phyloP scores from a whole-genome alignment of 306 rosid species.

The Ormosia emarginata region DNA sequence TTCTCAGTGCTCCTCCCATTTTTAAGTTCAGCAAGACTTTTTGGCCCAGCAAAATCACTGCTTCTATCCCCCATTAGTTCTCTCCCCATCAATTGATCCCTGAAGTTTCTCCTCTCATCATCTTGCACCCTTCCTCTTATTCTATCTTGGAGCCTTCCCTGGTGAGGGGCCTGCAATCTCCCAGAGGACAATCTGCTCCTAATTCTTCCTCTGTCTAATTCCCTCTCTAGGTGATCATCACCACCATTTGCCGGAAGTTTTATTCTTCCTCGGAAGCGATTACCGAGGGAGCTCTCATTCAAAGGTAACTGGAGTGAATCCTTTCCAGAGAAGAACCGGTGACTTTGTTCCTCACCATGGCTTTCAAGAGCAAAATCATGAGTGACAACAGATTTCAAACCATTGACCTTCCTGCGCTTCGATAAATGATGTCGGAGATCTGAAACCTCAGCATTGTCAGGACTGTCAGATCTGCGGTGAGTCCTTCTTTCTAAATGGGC shows the following conservation, averaged over 20 bases:
- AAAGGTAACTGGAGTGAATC: constrained; percentile 47
- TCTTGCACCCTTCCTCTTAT: constrained; percentile 62
- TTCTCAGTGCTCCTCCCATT: constrained; percentile 37
- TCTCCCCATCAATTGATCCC: constrained; percentile 39
- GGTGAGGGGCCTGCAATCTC: constrained; percentile 48
- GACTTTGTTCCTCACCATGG: constrained; percentile 55
- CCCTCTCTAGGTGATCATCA: constrained; percentile 52
- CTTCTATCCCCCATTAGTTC: constrained; percentile 43
- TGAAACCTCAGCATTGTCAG: constrained; percentile 57
- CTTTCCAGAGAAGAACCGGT: constrained; percentile 40
- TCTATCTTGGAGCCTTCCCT: constrained; percentile 72
- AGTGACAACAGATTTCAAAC: constrained; percentile 76
- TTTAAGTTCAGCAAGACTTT: constrained; percentile 69
- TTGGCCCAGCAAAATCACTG: constrained; percentile 53
- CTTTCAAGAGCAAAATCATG: constrained; percentile 47
- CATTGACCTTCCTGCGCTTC: constrained; percentile 71
- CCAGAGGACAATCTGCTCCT: constrained; percentile 61
- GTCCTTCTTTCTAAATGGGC: constrained; percentile 60
- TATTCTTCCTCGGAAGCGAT: constrained; percentile 85
- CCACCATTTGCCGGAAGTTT: constrained; percentile 60
- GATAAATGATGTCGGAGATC: constrained; percentile 80
- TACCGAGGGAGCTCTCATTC: constrained; percentile 56
- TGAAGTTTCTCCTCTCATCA: constrained; percentile 56
- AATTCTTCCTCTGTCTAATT: constrained; percentile 52
- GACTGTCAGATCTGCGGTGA: constrained; percentile 63